Evolutionary conservation across 371 early-diverging fungal genomes (phyloP).

Genomic region (Apophysomyces sp.): DNA sequence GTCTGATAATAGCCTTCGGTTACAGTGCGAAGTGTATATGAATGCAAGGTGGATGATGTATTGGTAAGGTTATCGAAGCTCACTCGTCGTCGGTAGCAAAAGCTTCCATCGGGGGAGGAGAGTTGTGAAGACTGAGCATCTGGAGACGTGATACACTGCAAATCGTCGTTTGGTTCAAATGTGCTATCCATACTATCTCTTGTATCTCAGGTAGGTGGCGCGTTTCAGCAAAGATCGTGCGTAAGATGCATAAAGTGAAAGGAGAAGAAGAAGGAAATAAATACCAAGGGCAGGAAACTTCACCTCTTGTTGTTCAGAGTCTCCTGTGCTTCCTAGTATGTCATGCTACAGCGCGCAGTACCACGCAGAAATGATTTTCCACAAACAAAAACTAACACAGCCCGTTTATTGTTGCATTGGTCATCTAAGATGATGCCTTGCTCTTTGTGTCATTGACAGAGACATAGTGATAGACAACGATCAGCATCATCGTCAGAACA

Average conservation of each 20-base stretch:
- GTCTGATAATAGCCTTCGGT: constrained; percentile 14
- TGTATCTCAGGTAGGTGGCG: not conserved
- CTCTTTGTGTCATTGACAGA: constrained; percentile 41
- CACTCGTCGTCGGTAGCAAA: constrained; percentile 10
- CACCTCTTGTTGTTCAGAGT: no score
- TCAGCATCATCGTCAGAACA: constrained; percentile 56
- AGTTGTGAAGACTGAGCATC: constrained; percentile 10
- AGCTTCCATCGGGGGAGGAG: not conserved
- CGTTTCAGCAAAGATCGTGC: no score
- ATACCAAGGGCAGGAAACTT: not conserved
- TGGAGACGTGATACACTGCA: not conserved
- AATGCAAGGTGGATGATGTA: constrained; percentile 3
- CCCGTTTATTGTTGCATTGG: not conserved
- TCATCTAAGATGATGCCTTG: constrained; percentile 8
- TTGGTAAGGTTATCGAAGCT: constrained; percentile 13
- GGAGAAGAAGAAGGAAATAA: not conserved
- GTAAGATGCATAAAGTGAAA: constrained; percentile 2
- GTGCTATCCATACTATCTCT: not conserved
- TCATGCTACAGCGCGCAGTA: not conserved
- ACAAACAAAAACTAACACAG: not conserved
- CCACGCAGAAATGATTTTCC: not conserved
- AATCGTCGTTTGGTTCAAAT: not conserved
- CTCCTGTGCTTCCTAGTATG: no score
- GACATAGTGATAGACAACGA: constrained; percentile 59
- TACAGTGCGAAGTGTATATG: constrained; percentile 13